A percentile compares a stretch with the other conserved stretches of the same genome.
Evolutionary conservation across 2,329 filamentous ascomycete species (phyloP).

Genomic region (Nannizzia gypsea): DNA sequence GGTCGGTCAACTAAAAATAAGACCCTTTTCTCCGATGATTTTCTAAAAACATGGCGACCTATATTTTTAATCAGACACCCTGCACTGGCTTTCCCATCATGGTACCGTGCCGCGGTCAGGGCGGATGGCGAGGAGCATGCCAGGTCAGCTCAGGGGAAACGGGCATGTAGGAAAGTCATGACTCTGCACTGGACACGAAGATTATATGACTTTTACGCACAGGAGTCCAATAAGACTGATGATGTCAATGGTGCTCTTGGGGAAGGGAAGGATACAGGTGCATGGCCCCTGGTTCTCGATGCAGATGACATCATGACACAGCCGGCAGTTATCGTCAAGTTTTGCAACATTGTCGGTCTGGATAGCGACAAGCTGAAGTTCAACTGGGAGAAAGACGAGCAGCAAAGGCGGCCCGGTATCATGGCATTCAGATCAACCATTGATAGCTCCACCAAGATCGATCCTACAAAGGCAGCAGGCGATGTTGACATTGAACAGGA

Average conservation of each 20-base stretch:
- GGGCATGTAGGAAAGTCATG: slow-evolving; percentile 11
- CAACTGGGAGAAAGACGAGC: slow-evolving; percentile 19
- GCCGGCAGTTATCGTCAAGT: slow-evolving; percentile 20
- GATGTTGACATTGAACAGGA: slow-evolving; percentile 26
- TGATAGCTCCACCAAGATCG: slow-evolving; percentile 22
- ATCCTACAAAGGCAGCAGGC: slow-evolving; percentile 21
- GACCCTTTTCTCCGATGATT: slow-evolving; percentile 26
- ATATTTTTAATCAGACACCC: slow-evolving; percentile 31
- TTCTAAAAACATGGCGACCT: slow-evolving; percentile 22
- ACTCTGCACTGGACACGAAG: slow-evolving; percentile 23
- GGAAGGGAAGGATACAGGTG: background rate
- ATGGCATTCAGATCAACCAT: slow-evolving; percentile 18
- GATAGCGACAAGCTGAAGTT: slow-evolving; percentile 23
- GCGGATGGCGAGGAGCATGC: background rate
- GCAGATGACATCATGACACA: slow-evolving; percentile 30
- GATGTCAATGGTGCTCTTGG: background rate
- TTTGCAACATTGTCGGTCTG: slow-evolving; percentile 23
- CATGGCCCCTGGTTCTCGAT: slow-evolving; percentile 25
- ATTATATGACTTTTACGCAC: slow-evolving; percentile 27
- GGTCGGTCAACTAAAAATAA: slow-evolving; percentile 21
- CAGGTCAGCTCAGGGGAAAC: background rate
- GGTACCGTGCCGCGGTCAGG: slow-evolving; percentile 19
- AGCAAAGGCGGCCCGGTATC: slow-evolving; percentile 14
- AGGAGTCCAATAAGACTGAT: slow-evolving; percentile 11
- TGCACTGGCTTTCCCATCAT: slow-evolving; percentile 27